Conservation (phyloP, 2,329 filamentous ascomycete genomes). For the Bipolaris oryzae region DNA sequence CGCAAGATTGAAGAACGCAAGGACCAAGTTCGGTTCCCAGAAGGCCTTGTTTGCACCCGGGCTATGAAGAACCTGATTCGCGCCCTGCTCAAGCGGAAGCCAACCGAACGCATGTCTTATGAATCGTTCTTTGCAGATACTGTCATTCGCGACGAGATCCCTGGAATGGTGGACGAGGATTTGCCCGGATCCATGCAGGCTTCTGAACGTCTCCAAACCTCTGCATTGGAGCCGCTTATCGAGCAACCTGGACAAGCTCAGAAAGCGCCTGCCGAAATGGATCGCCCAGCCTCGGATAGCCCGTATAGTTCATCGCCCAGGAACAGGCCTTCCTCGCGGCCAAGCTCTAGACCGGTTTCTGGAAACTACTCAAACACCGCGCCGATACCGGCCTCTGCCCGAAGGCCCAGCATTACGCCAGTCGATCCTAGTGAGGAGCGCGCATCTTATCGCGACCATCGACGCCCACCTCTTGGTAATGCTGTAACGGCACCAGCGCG, state of each 20-base stretch:
- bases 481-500: constrained; percentile 55
- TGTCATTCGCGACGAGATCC: constrained; percentile 76
- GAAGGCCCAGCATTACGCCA: constrained; percentile 44
- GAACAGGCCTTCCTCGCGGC: constrained; percentile 43
- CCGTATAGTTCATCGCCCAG: constrained; percentile 43
- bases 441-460: constrained; percentile 47
- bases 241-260: constrained; percentile 34
- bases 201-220: constrained; percentile 33
- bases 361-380: constrained; percentile 36
- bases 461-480: constrained; percentile 52
- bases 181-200: constrained; percentile 49
- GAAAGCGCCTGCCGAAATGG: constrained; percentile 37
- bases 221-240: constrained; percentile 34
- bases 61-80: constrained; percentile 83
- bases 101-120: constrained; percentile 84
- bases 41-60: constrained; percentile 71
- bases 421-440: constrained; percentile 43
- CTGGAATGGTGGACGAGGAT: constrained; percentile 81
- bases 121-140: constrained; percentile 80
- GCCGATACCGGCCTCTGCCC: constrained; percentile 30
- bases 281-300: constrained; percentile 35
- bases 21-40: constrained; percentile 82
- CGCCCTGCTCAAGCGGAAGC: constrained; percentile 80
- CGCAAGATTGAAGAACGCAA: constrained; percentile 89
- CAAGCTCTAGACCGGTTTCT: constrained; percentile 40